Evolutionary conservation across 495 filamentous ascomycete species (phyloP).

Genomic region (Trichoderma gamsii): DNA sequence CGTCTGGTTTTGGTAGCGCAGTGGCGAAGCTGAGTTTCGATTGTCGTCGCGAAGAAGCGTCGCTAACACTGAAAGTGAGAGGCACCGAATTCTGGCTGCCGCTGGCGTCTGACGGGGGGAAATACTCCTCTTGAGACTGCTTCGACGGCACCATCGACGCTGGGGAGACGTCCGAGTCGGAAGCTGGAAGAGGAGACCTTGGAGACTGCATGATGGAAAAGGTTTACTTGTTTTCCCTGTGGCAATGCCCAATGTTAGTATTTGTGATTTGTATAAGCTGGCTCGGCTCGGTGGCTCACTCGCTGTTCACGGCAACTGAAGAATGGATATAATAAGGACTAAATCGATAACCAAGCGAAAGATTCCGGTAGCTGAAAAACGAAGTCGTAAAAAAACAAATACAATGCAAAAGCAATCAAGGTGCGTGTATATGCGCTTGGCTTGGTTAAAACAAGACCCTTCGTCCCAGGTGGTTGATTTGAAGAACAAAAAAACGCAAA

Average conservation of each 20-base stretch:
- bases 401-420: not conserved
- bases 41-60: constrained; percentile 6
- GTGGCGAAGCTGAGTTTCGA: constrained; percentile 1
- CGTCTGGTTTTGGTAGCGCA: not conserved
- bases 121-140: not conserved
- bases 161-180: not conserved
- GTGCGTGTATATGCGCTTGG: not conserved
- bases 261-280: not conserved
- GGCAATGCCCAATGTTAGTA: not conserved
- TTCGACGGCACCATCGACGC: not conserved
- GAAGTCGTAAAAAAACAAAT: not conserved
- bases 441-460: not conserved
- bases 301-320: not conserved
- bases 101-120: not conserved
- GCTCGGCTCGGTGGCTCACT: not conserved
- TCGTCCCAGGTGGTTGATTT: not conserved
- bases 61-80: not conserved
- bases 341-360: not conserved
- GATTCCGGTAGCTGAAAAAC: not conserved
- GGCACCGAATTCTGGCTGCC: not conserved
- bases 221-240: not conserved
- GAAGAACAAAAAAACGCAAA: not conserved
- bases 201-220: not conserved
- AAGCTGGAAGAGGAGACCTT: not conserved
- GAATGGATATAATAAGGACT: not conserved